Conservation (phyloP, 495 filamentous ascomycete species). For the Trichodelitschia bisporula region DNA sequence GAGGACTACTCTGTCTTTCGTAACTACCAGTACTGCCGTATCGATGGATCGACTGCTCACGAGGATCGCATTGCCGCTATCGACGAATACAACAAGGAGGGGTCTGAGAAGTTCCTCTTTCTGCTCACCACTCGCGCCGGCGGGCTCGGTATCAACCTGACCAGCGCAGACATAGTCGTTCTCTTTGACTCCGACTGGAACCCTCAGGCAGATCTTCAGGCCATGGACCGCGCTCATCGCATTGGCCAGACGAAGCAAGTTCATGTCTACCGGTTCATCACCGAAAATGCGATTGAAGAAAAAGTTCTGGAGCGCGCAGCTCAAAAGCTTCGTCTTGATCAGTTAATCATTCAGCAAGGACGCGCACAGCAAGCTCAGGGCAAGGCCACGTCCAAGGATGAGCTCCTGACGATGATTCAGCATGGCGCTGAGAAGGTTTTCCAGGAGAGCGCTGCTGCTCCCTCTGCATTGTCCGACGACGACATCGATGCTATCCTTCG, state of each 20-base stretch:
- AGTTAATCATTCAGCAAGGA: constrained; percentile 98
- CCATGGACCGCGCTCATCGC: constrained; percentile 95
- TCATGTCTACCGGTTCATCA: constrained; percentile 85
- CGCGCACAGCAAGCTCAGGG: constrained; percentile 80
- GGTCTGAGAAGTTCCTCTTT: constrained; percentile 92
- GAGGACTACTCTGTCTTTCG: constrained; percentile 97
- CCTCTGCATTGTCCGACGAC: constrained; percentile 41
- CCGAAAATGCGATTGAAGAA: constrained; percentile 94
- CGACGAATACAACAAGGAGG: constrained; percentile 92
- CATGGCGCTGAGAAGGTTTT: constrained; percentile 93
- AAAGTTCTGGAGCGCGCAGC: constrained; percentile 94
- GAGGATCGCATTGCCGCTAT: constrained; percentile 96
- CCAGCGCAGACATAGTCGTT: constrained; percentile 83
- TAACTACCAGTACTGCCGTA: constrained; percentile 86
- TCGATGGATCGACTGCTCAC: constrained; percentile 91
- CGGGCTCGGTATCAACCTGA: constrained; percentile 96
- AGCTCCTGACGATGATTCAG: constrained; percentile 93
- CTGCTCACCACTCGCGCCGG: constrained; percentile 91
- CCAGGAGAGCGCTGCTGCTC: constrained; percentile 29
- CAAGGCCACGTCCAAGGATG: constrained; percentile 77
- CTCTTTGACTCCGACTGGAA: constrained; percentile 99
- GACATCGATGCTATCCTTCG: constrained; percentile 75
- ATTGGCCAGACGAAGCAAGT: constrained; percentile 99
- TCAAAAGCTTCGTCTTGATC: constrained; percentile 89
- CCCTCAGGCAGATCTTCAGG: constrained; percentile 91